Evolutionary conservation across 306 rosid species (phyloP).

Genomic region (Medicago arabica): DNA sequence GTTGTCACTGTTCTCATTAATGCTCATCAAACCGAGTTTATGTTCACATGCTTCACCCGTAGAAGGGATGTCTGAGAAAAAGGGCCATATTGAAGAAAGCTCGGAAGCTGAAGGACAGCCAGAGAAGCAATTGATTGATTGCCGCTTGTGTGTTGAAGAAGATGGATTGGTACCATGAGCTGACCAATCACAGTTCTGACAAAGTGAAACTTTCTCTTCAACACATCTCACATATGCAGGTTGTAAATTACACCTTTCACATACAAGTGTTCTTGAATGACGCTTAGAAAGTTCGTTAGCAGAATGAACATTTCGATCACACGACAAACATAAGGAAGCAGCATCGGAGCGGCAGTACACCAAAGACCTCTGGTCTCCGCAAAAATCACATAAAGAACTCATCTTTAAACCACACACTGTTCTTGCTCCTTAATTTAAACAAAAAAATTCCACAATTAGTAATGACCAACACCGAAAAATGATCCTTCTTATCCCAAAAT

Average conservation of each 20-base stretch:
- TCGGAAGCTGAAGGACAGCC: conserved; percentile 96
- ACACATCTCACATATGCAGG: conserved; percentile 83
- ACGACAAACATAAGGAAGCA: conserved; percentile 90
- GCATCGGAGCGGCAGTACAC: conserved; percentile 95
- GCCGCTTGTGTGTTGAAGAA: conserved; percentile 73
- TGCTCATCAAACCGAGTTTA: conserved; percentile 89
- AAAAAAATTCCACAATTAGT: conserved; percentile 43
- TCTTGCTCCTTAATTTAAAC: conserved; percentile 40
- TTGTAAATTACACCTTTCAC: conserved; percentile 87
- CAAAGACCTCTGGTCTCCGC: conserved; percentile 85
- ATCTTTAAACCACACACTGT: conserved; percentile 51
- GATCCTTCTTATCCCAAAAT: conserved; percentile 30
- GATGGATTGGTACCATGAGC: conserved; percentile 70
- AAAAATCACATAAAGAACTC: conserved; percentile 92
- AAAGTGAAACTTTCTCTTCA: conserved; percentile 84
- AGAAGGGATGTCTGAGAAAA: conserved; percentile 65
- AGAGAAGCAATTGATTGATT: conserved; percentile 75
- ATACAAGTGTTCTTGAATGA: conserved; percentile 79
- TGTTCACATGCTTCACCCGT: conserved; percentile 84
- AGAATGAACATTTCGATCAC: conserved; percentile 94
- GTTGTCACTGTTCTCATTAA: conserved; percentile 62
- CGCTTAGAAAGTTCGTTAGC: conserved; percentile 95
- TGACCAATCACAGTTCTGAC: conserved; percentile 95
- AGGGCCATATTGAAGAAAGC: conserved; percentile 93
- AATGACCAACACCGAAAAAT: conserved; percentile 36